Evolutionary conservation across 73 alveolate genomes (phyloP), one percentile per base, ranked within the genome.

Genomic region (Urostyla sp.): DNA sequence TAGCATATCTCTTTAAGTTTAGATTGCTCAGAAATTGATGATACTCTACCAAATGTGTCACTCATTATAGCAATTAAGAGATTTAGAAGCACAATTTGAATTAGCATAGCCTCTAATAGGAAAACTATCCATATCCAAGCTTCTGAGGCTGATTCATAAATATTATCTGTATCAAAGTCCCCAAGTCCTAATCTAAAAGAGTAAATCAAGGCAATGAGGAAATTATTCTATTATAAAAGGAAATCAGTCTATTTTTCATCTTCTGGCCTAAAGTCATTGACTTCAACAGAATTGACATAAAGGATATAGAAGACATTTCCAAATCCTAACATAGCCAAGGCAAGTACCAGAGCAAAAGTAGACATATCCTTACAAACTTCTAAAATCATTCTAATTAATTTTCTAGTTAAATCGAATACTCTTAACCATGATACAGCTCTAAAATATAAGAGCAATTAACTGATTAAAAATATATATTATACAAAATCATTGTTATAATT

Each of bases 51-150:
- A 53, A 81, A 81, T 3, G 91, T 81, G 32, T 81, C 91, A 11
- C 91, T 85, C 91, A 81, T 81, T 36, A 81, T 81, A 11, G 91
- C 91, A 34, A 81, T 81, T 3, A 81, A 45, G 26, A 81, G 40
- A 24, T 81, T 81, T 26, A 81, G 63, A 3, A 81, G 75, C 11
- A 81, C 84, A 28, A 81, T 81, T 51, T 52, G 27, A 32, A 81
- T 72, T 72, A 81, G 38, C 0, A 81, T 24, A 2, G 86, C 72
- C 46, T 81, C 23, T 24, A 69, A 16, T 5, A 54, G 30, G 26
- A 69, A 81, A 27, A 81, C 24, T 10, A 69, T 69, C 72, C 80
- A 81, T 51, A 75, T 23, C 31, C 67, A 20, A 0, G 21, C 69
- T 53, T 53, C 58, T 26, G 67, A 85, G 21, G 40, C 35, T 10